phyloP scores from a whole-genome alignment of 2,329 filamentous ascomycete species.

The Tolypocladium endophyticum region DNA sequence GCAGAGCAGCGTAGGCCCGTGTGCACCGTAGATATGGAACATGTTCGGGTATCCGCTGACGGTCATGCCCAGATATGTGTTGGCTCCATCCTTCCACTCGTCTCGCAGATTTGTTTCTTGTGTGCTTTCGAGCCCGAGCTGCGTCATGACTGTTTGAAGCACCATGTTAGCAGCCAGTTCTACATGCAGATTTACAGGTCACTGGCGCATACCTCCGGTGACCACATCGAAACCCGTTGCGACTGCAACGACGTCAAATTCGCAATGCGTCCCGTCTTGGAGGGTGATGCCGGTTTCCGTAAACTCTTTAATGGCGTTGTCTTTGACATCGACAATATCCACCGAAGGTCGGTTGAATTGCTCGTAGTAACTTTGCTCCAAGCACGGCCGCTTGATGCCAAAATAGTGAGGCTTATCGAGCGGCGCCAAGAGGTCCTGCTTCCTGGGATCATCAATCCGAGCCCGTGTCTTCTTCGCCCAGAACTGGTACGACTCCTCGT shows the following conservation, averaged over 20 bases:
- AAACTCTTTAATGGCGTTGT: constrained; percentile 29
- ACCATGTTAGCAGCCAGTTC: not conserved
- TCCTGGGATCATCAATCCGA: constrained; percentile 37
- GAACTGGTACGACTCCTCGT: constrained; percentile 43
- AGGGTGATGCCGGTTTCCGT: constrained; percentile 29
- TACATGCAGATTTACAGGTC: not conserved
- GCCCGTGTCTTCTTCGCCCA: constrained; percentile 40
- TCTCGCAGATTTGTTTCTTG: constrained; percentile 24
- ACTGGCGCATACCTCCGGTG: constrained; percentile 18
- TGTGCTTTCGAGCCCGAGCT: constrained; percentile 32
- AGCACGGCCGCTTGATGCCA: constrained; percentile 38
- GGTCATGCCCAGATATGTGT: constrained; percentile 33
- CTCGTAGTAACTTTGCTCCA: constrained; percentile 34
- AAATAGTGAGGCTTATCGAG: constrained; percentile 40
- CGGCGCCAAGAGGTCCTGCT: constrained; percentile 41
- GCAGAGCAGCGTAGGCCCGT: constrained; percentile 43
- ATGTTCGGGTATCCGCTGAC: constrained; percentile 37
- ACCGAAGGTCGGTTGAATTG: constrained; percentile 34
- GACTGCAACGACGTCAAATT: constrained; percentile 32
- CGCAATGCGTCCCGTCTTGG: constrained; percentile 27
- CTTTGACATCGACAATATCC: constrained; percentile 28
- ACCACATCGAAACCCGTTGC: constrained; percentile 33
- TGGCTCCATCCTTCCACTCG: constrained; percentile 29
- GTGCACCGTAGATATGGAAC: constrained; percentile 43
- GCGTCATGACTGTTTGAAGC: constrained; percentile 24